Base-by-base conservation (phyloP, 495 filamentous ascomycete genomes). In the Oidiodendron maius region DNA sequence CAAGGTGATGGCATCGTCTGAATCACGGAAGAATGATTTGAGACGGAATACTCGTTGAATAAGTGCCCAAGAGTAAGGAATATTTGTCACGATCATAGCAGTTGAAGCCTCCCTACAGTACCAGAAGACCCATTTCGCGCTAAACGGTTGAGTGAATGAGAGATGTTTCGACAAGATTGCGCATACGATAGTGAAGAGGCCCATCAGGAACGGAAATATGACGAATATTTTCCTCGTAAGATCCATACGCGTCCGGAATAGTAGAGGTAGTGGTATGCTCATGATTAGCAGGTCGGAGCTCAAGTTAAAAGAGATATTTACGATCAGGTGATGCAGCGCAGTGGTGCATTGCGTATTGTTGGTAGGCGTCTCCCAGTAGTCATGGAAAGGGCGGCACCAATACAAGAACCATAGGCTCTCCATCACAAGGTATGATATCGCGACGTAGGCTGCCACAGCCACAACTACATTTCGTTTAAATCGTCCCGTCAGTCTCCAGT, bases 111-210 rank as follows among this genome's bases (percentile, higher is more conserved):
- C 81, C 8, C 82, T 77, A 17, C 74, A 71, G 56, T 86, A 85
- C 82, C 82, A 86, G 40, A 75, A 77, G 49, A 79, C 79, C 72
- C 82, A 85, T 26, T 72, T 65, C 25, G 70, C 65, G 3, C 69
- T 72, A 46, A 76, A 73, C 0, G 77, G 78, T 1, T 67, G 60
- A 4, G 65, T 70, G 56, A 86, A 83, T 35, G 75, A 81, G 66
- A 83, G 84, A 52, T 75, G 80, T 60, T 84, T 84, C 57, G 81
- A 84, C n/a, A 84, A 64, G 40, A 81, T 68, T 1, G 78, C 76
- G 18, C 76, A 76, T 17, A 82, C 60, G 12, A 85, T 64, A 36
- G 57, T 53, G 54, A 75, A 76, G 45, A 76, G 61, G 46, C 58
- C 58, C 45, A 66, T 62, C 0, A 84, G 68, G 23, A 82, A 58